Conservation (phyloP, 192 early-diverging fungal genomes). For the Gaertneriomyces sp. region DNA sequence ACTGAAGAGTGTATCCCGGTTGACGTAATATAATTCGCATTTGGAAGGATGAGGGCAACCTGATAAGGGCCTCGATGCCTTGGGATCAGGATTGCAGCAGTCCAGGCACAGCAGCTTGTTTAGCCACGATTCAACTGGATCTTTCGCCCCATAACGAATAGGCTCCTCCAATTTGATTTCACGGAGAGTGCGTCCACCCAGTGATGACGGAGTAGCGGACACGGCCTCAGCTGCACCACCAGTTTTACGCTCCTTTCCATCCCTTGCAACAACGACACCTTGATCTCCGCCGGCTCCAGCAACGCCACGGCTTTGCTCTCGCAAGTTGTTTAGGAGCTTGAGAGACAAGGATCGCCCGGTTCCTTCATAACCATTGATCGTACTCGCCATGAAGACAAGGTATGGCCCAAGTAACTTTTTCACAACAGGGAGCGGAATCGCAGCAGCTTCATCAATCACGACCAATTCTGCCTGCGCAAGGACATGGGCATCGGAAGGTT, state of each 20-base stretch:
- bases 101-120: constrained; percentile 94
- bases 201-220: constrained; percentile 12
- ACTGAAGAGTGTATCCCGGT: constrained; percentile 96
- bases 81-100: constrained; percentile 38
- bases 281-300: constrained; percentile 29
- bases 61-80: constrained; percentile 1
- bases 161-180: constrained; percentile 94
- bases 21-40: constrained; percentile 95
- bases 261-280: constrained; percentile 51
- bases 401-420: constrained; percentile 89
- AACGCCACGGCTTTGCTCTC: constrained; percentile 84
- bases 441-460: constrained; percentile 98
- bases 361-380: constrained; percentile 99
- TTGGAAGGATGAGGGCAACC: constrained; percentile 91
- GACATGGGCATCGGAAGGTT: constrained; percentile 88
- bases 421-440: constrained; percentile 93
- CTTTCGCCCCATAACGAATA: constrained; percentile 84
- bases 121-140: constrained; percentile 92
- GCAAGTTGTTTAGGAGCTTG: constrained; percentile 91
- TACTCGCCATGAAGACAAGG: constrained; percentile 97
- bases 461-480: constrained; percentile 95
- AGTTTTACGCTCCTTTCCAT: constrained; percentile 53
- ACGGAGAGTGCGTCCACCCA: constrained; percentile 62
- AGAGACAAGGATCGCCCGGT: constrained; percentile 95
- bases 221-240: constrained; percentile 36